Conservation (phyloP, 441 rosid species). For the Adansonia grandidieri region DNA sequence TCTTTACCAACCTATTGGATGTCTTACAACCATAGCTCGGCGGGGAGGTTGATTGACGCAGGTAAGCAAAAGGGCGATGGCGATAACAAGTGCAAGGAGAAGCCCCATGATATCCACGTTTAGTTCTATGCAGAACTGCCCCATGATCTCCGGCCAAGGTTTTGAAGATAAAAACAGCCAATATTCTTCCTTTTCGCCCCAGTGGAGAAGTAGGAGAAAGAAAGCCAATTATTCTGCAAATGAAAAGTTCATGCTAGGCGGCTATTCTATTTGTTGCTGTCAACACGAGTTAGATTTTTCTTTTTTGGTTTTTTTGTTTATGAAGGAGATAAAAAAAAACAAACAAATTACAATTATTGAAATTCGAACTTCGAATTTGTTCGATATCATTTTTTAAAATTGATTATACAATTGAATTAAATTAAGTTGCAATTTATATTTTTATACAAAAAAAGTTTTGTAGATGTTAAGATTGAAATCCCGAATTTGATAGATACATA, state of each 20-base stretch:
- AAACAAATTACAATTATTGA: too few species aligned
- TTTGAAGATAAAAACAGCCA: too few species aligned
- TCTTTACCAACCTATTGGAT: neutral
- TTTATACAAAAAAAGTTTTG: too few species aligned
- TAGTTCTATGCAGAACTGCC: slow-evolving; percentile 10
- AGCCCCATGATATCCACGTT: slow-evolving; percentile 16
- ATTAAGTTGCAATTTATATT: too few species aligned
- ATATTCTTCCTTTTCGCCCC: neutral
- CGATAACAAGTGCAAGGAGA: slow-evolving; percentile 14
- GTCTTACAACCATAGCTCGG: neutral
- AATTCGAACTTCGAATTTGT: too few species aligned
- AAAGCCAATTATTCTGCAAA: neutral
- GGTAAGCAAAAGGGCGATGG: slow-evolving; percentile 10
- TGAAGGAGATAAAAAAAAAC: too few species aligned
- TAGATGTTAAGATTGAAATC: too few species aligned
- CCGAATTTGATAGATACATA: too few species aligned
- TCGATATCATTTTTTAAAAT: too few species aligned
- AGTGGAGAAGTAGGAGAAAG: neutral
- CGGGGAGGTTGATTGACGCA: slow-evolving; percentile 14
- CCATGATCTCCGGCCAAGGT: neutral
- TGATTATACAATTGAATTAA: too few species aligned
- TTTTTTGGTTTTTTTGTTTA: too few species aligned
- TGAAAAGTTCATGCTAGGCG: neutral
- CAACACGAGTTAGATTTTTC: neutral
- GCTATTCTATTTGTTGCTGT: neutral